Percentiles rank a stretch among this genome's conserved stretches.
Evolutionary conservation across 2,329 filamentous ascomycete species (phyloP).

Genomic region (Talaromyces islandicus): DNA sequence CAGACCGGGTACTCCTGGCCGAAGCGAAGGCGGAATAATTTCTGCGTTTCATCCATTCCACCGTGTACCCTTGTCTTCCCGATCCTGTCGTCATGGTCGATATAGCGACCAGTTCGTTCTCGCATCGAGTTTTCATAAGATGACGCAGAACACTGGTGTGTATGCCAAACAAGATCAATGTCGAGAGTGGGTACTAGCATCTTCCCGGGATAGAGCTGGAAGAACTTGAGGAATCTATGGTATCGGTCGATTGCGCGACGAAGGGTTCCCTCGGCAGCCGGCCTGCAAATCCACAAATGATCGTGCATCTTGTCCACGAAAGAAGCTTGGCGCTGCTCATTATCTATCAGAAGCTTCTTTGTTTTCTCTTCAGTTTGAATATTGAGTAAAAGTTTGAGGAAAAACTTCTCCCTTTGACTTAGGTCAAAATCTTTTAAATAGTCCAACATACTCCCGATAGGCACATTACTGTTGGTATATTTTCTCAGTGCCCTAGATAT

Average conservation of each 20-base stretch:
- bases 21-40: conserved; percentile 25
- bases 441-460: neutral
- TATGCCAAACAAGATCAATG: conserved; percentile 42
- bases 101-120: conserved; percentile 16
- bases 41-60: conserved; percentile 24
- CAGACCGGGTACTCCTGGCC: conserved; percentile 32
- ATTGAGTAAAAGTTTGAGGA: neutral
- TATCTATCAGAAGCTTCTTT: conserved; percentile 17
- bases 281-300: conserved; percentile 36
- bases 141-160: conserved; percentile 32
- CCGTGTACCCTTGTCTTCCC: conserved; percentile 17
- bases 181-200: conserved; percentile 38
- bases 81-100: conserved; percentile 39
- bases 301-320: conserved; percentile 40
- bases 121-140: conserved; percentile 18
- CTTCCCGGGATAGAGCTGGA: conserved; percentile 20
- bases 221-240: conserved; percentile 30
- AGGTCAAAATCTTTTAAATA: neutral
- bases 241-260: conserved; percentile 33
- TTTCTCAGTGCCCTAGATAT: neutral
- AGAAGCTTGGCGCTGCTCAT: conserved; percentile 31
- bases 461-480: conserved; percentile 4
- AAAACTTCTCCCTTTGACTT: neutral
- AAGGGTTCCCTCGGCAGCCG: conserved; percentile 29
- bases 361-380: neutral